A percentile compares a stretch with the other conserved stretches of the same genome.
Conservation (phyloP, 768 basidiomycete species). For the Mycena rebaudengoi region DNA sequence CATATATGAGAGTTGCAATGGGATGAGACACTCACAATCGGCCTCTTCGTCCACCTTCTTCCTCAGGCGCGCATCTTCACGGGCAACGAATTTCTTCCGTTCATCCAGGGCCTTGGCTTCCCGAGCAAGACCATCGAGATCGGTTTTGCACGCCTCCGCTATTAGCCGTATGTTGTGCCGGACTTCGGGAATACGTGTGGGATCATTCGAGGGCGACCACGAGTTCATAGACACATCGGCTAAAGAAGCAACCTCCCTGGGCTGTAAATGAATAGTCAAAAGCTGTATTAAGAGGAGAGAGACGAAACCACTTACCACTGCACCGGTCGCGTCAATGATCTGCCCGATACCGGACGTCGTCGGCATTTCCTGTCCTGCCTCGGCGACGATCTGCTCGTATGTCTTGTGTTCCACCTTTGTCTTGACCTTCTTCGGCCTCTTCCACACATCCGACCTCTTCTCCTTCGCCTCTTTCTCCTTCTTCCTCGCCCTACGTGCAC, state of each 20-base stretch:
- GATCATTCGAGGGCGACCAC: constrained; percentile 90
- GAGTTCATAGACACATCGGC: constrained; percentile 77
- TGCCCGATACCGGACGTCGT: constrained; percentile 71
- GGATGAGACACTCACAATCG: constrained; percentile 58
- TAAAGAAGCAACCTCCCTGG: constrained; percentile 87
- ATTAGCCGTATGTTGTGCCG: constrained; percentile 94
- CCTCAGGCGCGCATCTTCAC: constrained; percentile 76
- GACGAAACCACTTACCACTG: constrained; percentile 67
- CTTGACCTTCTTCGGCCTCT: constrained; percentile 84
- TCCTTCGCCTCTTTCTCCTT: constrained; percentile 63
- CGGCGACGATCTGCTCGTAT: constrained; percentile 94
- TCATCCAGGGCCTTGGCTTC: constrained; percentile 89
- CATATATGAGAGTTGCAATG: not conserved
- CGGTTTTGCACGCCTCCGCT: constrained; percentile 79
- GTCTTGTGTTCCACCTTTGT: constrained; percentile 93
- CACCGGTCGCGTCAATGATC: constrained; percentile 95
- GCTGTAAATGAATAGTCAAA: constrained; percentile 57
- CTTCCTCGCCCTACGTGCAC: constrained; percentile 57
- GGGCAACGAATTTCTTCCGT: constrained; percentile 72
- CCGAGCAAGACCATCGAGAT: constrained; percentile 87
- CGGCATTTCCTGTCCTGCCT: constrained; percentile 71
- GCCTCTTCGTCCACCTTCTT: constrained; percentile 81
- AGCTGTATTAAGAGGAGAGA: not conserved
- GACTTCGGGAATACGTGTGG: constrained; percentile 93
- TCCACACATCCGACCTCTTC: constrained; percentile 85